Conservation (phyloP, 345 rosid genomes). For the Anastatica hierochuntica region DNA sequence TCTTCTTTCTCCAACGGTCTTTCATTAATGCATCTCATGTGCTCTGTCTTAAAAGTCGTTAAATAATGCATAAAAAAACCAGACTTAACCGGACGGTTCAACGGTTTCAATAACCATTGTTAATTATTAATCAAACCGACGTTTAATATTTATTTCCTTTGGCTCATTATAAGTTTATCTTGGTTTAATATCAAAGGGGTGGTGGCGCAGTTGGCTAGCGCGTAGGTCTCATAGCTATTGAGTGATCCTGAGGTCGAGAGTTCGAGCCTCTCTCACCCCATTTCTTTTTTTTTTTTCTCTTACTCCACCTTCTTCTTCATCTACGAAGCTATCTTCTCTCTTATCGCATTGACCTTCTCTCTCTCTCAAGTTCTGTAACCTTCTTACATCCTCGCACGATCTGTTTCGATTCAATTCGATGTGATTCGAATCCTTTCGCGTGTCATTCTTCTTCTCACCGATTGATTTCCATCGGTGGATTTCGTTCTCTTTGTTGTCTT, state of each 20-base stretch:
- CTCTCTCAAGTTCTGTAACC: neutral
- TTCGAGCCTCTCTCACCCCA: constrained; percentile 78
- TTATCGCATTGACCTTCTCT: constrained; percentile 1
- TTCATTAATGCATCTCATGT: constrained; percentile 26
- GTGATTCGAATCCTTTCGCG: neutral
- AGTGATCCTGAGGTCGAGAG: constrained; percentile 98
- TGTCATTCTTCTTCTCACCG: neutral
- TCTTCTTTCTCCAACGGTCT: constrained; percentile 23
- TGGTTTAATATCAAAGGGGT: constrained; percentile 28
- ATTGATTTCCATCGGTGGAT: neutral
- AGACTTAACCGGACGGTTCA: constrained; percentile 8
- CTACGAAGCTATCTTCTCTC: neutral
- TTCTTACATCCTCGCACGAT: constrained; percentile 14
- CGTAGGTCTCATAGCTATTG: constrained; percentile 78
- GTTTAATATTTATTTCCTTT: no score
- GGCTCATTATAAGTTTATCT: no score
- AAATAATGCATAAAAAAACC: neutral
- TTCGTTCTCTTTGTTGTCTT: no score
- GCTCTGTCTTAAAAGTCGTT: neutral
- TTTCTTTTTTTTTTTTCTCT: neutral
- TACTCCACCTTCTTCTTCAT: no score
- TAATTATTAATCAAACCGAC: no score
- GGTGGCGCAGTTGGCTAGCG: constrained; percentile 96
- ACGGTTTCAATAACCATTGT: neutral
- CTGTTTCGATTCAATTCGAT: no score